Evolutionary conservation across 129 eudicot species (phyloP).

Genomic region (Flaveria ramosissima): DNA sequence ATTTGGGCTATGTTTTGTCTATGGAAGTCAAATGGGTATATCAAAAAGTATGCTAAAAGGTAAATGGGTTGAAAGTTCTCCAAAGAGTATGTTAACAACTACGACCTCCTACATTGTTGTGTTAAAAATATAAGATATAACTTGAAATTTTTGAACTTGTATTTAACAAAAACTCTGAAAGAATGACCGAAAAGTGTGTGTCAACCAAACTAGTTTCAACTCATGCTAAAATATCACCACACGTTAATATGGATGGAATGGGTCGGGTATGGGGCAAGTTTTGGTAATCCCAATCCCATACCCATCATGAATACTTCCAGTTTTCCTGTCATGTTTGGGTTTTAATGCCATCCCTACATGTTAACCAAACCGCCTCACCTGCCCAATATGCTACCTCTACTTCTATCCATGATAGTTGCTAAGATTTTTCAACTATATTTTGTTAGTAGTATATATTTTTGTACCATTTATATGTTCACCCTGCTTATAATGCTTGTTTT

Average conservation of each 20-base stretch:
- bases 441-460: not conserved
- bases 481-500: slow-evolving; percentile 11
- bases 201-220: not conserved
- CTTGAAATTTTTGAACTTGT: not conserved
- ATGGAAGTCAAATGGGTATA: not conserved
- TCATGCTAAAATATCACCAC: not conserved
- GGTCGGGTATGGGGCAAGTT: not conserved
- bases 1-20: not conserved
- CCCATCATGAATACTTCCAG: not conserved
- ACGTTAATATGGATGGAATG: not conserved
- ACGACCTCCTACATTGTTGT: not conserved
- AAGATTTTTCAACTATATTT: not conserved
- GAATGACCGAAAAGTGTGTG: not conserved
- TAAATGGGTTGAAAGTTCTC: not conserved
- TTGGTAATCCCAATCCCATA: not conserved
- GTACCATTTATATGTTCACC: slow-evolving; percentile 20
- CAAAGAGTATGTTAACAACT: not conserved
- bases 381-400: not conserved
- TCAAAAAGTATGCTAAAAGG: not conserved
- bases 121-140: no score
- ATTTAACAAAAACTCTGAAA: not conserved
- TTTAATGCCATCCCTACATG: not conserved
- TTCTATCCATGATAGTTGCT: slow-evolving; percentile 10
- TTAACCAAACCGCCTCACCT: not conserved
- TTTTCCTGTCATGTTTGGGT: not conserved